Evolutionary conservation across 208 protist species (phyloP).

Genomic region (Leishmania tarentolae): DNA sequence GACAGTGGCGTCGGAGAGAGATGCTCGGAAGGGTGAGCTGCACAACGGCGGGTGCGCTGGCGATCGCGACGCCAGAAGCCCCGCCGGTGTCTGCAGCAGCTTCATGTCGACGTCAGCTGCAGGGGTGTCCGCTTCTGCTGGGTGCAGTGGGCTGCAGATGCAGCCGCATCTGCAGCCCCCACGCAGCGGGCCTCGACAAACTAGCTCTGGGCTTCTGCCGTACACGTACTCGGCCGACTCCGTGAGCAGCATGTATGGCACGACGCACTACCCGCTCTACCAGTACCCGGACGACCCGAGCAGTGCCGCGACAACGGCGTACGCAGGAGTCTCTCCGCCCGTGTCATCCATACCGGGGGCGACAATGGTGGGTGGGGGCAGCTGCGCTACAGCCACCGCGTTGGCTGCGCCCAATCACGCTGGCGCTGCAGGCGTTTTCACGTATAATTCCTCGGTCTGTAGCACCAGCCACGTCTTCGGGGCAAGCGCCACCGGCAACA

Average conservation of each 20-base stretch:
- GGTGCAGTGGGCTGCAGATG: background rate
- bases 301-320: background rate
- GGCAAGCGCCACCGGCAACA: background rate
- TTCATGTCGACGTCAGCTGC: background rate
- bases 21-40: background rate
- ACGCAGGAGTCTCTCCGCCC: background rate
- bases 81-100: background rate
- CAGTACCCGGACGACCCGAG: slow-evolving; percentile 30
- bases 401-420: background rate
- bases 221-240: slow-evolving; percentile 48
- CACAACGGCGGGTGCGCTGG: background rate
- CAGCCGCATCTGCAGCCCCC: background rate
- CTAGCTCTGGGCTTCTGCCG: slow-evolving; percentile 30
- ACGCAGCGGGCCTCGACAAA: slow-evolving; percentile 15
- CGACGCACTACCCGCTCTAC: slow-evolving; percentile 47
- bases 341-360: background rate
- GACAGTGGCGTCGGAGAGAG: background rate
- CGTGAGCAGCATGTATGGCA: slow-evolving; percentile 43
- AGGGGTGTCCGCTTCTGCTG: background rate
- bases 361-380: background rate
- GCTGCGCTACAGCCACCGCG: background rate
- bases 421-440: background rate
- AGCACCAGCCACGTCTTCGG: background rate
- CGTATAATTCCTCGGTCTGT: background rate
- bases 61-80: background rate